These are phyloP conservation scores for Fusarium odoratissimum DNA, from an alignment of 2,329 filamentous ascomycete species.

Conservation along the genomic window DNA sequence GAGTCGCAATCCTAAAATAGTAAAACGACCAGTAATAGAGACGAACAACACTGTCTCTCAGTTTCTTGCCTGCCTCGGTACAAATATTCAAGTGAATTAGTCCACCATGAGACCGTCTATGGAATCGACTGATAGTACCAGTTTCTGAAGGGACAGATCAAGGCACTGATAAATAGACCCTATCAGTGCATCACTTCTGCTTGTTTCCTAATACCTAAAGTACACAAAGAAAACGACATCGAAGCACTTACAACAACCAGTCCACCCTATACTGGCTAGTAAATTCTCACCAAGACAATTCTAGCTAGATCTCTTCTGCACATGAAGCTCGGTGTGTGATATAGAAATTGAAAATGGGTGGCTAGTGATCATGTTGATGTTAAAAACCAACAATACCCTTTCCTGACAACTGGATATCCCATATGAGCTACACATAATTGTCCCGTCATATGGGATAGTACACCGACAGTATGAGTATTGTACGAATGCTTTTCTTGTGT, in stretches of 20 bases:
- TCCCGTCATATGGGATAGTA: not conserved
- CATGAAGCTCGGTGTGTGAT: not conserved
- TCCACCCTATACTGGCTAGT: not conserved
- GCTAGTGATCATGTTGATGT: not conserved
- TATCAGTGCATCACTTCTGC: not conserved
- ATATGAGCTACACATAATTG: not conserved
- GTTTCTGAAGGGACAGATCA: not conserved
- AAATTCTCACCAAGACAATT: not conserved
- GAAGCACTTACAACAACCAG: not conserved
- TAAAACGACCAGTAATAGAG: slow-evolving; percentile 27
- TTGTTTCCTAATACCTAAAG: not conserved
- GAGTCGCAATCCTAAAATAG: slow-evolving; percentile 25
- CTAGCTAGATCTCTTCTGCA: not conserved
- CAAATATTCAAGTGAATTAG: not conserved
- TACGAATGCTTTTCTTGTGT: not conserved
- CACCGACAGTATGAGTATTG: too few relatives aligned
- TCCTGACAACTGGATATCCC: too few relatives aligned
- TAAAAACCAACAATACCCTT: not conserved
- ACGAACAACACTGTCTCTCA: slow-evolving; percentile 5
- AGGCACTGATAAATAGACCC: not conserved
- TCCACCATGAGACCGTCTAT: not conserved
- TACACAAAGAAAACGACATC: not conserved
- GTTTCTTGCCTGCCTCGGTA: not conserved
- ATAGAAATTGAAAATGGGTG: not conserved
- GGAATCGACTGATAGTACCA: not conserved